Evolutionary conservation across 805 yeast species (phyloP).

Genomic region (Ogataea wickerhamii): DNA sequence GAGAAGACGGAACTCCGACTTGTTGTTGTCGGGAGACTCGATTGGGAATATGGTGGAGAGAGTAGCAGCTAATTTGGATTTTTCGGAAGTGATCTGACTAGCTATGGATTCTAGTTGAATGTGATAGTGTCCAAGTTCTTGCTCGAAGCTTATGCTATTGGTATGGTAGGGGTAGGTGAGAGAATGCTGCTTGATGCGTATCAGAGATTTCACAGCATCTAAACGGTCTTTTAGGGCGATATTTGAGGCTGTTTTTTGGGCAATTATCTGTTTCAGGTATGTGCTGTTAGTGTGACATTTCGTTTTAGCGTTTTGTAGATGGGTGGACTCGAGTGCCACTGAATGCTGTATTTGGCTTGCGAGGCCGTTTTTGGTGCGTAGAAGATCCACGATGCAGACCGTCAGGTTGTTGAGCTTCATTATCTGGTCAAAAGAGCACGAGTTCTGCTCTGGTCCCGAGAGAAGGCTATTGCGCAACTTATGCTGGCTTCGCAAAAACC

Average conservation of each 20-base stretch:
- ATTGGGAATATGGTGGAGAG: constrained; percentile 33
- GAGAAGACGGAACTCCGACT: constrained; percentile 28
- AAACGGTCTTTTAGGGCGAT: constrained; percentile 3
- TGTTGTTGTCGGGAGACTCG: constrained; percentile 19
- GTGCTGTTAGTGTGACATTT: constrained; percentile 1
- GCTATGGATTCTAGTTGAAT: constrained; percentile 13
- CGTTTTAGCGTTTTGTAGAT: background rate
- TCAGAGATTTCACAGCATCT: constrained; percentile 1
- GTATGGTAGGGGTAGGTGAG: background rate
- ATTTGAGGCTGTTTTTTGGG: constrained; percentile 2
- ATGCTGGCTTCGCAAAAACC: constrained; percentile 8
- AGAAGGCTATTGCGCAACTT: constrained; percentile 2
- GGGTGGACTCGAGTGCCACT: background rate
- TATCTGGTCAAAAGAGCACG: constrained; percentile 38
- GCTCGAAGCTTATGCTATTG: constrained; percentile 4
- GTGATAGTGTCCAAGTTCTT: constrained; percentile 13
- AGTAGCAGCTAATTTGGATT: constrained; percentile 23
- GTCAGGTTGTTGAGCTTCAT: constrained; percentile 41
- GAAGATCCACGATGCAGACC: constrained; percentile 34
- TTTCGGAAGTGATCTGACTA: constrained; percentile 18
- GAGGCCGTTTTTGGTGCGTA: constrained; percentile 17
- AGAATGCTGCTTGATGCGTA: constrained; percentile 1
- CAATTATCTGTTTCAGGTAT: constrained; percentile 4
- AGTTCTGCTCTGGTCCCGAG: constrained; percentile 15
- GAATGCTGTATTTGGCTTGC: constrained; percentile 6